These are phyloP conservation scores for Myxozyma melibiosi DNA, from an alignment of 805 yeast species.

Conservation along the genomic window DNA sequence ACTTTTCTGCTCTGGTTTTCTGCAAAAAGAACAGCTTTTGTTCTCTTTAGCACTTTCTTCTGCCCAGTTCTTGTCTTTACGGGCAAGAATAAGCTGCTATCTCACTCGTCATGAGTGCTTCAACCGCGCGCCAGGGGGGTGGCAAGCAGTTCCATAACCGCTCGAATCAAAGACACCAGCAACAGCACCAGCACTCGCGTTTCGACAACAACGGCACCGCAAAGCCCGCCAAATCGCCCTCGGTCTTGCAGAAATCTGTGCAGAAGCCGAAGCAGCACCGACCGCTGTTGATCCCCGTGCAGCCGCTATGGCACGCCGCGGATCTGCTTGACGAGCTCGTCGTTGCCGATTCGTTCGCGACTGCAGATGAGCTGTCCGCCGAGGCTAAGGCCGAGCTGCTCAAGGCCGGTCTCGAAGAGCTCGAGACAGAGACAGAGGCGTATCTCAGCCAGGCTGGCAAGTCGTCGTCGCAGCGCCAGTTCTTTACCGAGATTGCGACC, in stretches of 20 bases:
- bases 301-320: conserved; percentile 26
- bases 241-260: too few species aligned
- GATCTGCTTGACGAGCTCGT: conserved; percentile 15
- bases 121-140: too few species aligned
- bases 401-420: conserved; percentile 64
- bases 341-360: not conserved
- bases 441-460: conserved; percentile 75
- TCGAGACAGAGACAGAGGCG: conserved; percentile 68
- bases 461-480: conserved; percentile 79
- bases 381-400: conserved; percentile 60
- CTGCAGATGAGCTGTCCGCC: conserved; percentile 38
- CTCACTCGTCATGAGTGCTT: not conserved
- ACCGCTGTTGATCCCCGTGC: conserved; percentile 13
- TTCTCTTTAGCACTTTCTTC: too few species aligned
- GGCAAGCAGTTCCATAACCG: not conserved
- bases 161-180: not conserved
- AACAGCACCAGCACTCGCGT: not conserved
- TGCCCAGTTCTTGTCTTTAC: too few species aligned
- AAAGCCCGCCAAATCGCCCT: not conserved
- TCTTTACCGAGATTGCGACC: conserved; percentile 81
- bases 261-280: too few species aligned
- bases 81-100: too few species aligned
- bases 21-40: too few species aligned
- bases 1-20: too few species aligned
- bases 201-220: not conserved